phyloP scores from a whole-genome alignment of 83 land plant genomes.

The Thuja plicata region DNA sequence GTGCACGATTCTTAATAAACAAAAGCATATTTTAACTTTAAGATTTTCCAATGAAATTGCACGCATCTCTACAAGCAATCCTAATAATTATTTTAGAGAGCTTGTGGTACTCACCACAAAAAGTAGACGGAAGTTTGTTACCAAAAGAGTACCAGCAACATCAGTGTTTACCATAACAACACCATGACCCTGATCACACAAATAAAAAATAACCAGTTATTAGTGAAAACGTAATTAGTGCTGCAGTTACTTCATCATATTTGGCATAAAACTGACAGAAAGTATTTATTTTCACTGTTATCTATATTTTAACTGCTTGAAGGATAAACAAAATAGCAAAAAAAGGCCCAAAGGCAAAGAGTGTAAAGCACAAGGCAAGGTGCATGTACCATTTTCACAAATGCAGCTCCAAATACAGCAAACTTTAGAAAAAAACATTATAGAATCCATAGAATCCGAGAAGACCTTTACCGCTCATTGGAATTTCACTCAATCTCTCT shows the following conservation, averaged over 20 bases:
- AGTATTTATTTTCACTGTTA: not conserved
- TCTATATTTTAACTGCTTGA: not conserved
- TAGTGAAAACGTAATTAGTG: not conserved
- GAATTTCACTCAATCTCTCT: not conserved
- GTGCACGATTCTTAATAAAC: not conserved
- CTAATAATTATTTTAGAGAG: not conserved
- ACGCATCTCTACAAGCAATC: slow-evolving; percentile 1
- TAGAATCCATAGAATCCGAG: not conserved
- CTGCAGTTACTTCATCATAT: not conserved
- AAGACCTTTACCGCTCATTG: not conserved
- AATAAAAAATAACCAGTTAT: not conserved
- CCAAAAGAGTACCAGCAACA: slow-evolving; percentile 69
- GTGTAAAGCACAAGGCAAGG: not conserved
- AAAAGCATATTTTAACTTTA: not conserved
- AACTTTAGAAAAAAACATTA: not conserved
- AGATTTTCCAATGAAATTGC: not conserved
- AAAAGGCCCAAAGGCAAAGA: not conserved
- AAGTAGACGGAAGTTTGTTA: slow-evolving; percentile 66
- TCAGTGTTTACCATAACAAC: slow-evolving; percentile 69
- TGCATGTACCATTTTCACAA: not conserved
- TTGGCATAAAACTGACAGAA: not conserved
- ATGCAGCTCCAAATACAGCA: not conserved
- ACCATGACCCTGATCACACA: slow-evolving; percentile 52
- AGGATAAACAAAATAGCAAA: not conserved
- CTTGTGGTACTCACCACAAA: slow-evolving; percentile 41